phyloP scores from a whole-genome alignment of 2,329 filamentous ascomycete species.

The Parastagonospora avenae region DNA sequence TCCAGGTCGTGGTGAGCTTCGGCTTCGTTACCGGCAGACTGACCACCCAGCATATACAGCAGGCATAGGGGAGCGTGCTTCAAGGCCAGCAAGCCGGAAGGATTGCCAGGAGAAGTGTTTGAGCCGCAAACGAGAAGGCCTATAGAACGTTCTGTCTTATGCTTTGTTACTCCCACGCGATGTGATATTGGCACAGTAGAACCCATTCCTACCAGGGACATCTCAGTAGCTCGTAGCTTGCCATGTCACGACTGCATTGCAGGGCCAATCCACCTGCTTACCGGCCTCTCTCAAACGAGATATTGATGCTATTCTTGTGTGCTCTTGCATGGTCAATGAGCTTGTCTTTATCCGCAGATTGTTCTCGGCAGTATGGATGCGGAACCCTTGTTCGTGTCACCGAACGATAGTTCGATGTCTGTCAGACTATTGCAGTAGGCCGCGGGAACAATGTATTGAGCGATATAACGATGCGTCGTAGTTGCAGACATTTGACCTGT shows the following conservation, averaged over 20 bases:
- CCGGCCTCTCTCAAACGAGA: constrained; percentile 4
- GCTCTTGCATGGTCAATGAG: constrained; percentile 10
- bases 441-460: constrained; percentile 4
- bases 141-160: too few relatives aligned
- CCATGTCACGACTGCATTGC: too few relatives aligned
- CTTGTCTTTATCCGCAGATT: constrained; percentile 36
- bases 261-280: constrained; percentile 4
- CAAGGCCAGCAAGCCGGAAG: too few relatives aligned
- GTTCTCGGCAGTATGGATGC: constrained; percentile 17
- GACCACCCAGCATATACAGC: not conserved
- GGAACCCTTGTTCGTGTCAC: not conserved
- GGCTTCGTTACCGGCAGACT: not conserved
- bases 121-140: too few relatives aligned
- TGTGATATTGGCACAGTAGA: too few relatives aligned
- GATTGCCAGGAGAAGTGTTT: too few relatives aligned
- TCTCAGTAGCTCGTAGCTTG: too few relatives aligned
- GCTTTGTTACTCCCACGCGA: too few relatives aligned
- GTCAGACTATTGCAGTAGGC: not conserved
- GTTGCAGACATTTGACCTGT: not conserved
- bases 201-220: too few relatives aligned
- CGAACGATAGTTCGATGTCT: not conserved
- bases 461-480: constrained; percentile 3
- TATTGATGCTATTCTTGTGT: constrained; percentile 30
- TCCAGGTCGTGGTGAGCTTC: not conserved
- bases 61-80: not conserved